These are phyloP conservation scores for Dictyostelium capitatum DNA, from an alignment of 78 protist genomes.

Conservation along the genomic window DNA sequence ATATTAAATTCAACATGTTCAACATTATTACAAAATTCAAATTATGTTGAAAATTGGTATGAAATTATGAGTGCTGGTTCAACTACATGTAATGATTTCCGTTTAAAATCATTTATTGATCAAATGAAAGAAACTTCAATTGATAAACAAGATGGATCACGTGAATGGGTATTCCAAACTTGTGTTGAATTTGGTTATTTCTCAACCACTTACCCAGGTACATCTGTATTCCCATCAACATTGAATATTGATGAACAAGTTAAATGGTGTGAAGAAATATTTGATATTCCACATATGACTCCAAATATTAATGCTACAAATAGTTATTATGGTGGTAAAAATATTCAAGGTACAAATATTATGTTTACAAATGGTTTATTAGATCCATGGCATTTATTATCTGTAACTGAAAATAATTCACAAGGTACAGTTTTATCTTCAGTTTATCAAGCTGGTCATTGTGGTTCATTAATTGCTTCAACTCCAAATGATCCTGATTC, in stretches of 20 bases:
- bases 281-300: conserved; percentile 40
- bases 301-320: conserved; percentile 62
- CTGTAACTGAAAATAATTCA: conserved; percentile 19
- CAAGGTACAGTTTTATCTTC: conserved; percentile 24
- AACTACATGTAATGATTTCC: conserved; percentile 30
- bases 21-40: background rate
- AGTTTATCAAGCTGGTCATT: conserved; percentile 75
- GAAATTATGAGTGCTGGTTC: conserved; percentile 15
- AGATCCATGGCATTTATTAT: conserved; percentile 74
- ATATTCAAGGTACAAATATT: conserved; percentile 33
- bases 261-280: conserved; percentile 50
- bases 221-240: conserved; percentile 46
- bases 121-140: background rate
- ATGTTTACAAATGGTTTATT: conserved; percentile 68
- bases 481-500: conserved; percentile 56
- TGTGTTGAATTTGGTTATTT: conserved; percentile 83
- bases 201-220: conserved; percentile 43
- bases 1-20: conserved; percentile 31
- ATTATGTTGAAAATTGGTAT: conserved; percentile 38
- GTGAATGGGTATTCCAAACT: conserved; percentile 77
- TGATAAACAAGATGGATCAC: conserved; percentile 11
- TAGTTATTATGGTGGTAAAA: conserved; percentile 53
- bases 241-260: conserved; percentile 55
- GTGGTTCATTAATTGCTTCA: conserved; percentile 46
- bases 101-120: conserved; percentile 19